phyloP scores from a whole-genome alignment of 2,329 filamentous ascomycete genomes.

The Huntiella omanensis region DNA sequence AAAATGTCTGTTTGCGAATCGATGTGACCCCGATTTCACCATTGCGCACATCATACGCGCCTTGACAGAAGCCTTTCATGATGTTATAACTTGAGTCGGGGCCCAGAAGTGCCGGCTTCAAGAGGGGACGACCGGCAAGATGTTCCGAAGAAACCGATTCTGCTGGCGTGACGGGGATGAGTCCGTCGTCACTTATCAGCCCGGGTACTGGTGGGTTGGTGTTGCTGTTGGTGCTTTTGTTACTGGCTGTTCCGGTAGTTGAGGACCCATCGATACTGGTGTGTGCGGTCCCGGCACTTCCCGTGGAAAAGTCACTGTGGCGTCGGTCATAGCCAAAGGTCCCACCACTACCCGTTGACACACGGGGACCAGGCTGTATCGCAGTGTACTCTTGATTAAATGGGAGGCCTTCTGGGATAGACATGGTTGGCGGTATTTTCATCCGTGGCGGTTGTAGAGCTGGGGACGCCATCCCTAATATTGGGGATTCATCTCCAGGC shows the following conservation, averaged over 20 bases:
- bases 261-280: too few species aligned
- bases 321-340: too few species aligned
- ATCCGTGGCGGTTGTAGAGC: background rate
- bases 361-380: background rate
- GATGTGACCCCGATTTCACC: constrained; percentile 32
- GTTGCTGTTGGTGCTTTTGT: too few species aligned
- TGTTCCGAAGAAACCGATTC: background rate
- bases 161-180: constrained; percentile 7
- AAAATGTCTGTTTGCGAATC: constrained; percentile 24
- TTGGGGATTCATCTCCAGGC: constrained; percentile 3
- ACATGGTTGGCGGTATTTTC: background rate
- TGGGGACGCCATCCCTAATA: constrained; percentile 1
- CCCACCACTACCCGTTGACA: too few species aligned
- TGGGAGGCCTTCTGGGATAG: background rate
- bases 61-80: constrained; percentile 35
- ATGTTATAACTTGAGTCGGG: constrained; percentile 30
- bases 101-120: constrained; percentile 6
- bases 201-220: too few species aligned
- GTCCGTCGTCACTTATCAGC: constrained; percentile 15
- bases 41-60: constrained; percentile 29
- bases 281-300: too few species aligned
- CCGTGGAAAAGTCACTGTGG: too few species aligned
- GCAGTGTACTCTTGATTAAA: background rate
- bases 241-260: too few species aligned
- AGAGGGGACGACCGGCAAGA: background rate